Evolutionary conservation across 2,329 filamentous ascomycete genomes (phyloP).

Genomic region (Zymoseptoria brevis): DNA sequence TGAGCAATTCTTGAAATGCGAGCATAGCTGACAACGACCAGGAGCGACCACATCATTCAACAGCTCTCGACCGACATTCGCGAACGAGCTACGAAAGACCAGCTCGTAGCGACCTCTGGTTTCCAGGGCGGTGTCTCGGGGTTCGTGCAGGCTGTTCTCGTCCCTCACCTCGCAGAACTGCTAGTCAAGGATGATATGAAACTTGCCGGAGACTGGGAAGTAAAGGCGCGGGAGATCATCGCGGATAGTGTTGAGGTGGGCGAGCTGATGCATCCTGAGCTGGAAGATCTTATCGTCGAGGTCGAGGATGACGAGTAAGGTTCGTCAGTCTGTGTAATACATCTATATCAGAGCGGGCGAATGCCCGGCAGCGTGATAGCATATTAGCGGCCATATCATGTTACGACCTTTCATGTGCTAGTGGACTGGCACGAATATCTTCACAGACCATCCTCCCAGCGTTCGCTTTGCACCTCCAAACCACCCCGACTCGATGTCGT

Average conservation of each 20-base stretch:
- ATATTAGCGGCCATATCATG: background rate
- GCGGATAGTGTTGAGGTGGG: constrained; percentile 27
- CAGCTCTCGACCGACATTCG: constrained; percentile 24
- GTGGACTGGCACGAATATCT: background rate
- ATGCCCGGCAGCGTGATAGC: background rate
- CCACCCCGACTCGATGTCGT: too few species aligned
- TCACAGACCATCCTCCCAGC: background rate
- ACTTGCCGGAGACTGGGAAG: constrained; percentile 13
- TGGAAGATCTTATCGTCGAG: constrained; percentile 20
- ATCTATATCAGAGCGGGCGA: background rate
- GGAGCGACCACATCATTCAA: constrained; percentile 27
- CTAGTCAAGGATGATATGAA: constrained; percentile 30
- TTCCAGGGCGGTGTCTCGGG: constrained; percentile 29
- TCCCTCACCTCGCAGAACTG: constrained; percentile 30
- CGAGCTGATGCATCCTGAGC: constrained; percentile 26
- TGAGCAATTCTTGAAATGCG: background rate
- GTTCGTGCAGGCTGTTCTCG: constrained; percentile 30
- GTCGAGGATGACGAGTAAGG: constrained; percentile 5
- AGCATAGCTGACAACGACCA: constrained; percentile 9
- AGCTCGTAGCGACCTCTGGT: constrained; percentile 25
- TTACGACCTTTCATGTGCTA: background rate
- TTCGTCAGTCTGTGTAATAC: background rate
- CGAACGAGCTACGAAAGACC: constrained; percentile 21
- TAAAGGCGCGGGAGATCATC: constrained; percentile 20
- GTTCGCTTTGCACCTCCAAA: too few species aligned